A percentile compares a stretch with the other conserved stretches of the same genome.
phyloP scores from a whole-genome alignment of 2,329 filamentous ascomycete species.

The Arthrinium phaeospermum region DNA sequence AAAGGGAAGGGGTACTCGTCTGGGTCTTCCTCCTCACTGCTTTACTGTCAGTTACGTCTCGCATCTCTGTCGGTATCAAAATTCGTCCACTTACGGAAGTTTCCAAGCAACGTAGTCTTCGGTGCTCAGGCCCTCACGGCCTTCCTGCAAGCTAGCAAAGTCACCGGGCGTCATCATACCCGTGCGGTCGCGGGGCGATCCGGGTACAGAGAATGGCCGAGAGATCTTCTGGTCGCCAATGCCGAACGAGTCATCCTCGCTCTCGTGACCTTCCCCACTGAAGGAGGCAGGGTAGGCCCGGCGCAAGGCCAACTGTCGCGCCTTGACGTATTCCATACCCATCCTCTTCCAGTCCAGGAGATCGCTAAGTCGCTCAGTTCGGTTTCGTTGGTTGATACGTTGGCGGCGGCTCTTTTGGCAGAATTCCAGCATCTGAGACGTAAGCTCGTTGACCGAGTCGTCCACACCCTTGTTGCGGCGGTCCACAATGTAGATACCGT shows the following conservation, averaged over 20 bases:
- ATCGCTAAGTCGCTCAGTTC: slow-evolving; percentile 93
- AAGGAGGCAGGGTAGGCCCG: slow-evolving; percentile 92
- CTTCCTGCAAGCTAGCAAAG: slow-evolving; percentile 95
- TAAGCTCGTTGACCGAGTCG: slow-evolving; percentile 94
- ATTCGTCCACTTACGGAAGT: slow-evolving; percentile 76
- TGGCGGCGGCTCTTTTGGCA: slow-evolving; percentile 91
- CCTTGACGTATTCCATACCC: slow-evolving; percentile 99
- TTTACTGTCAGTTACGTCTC: slow-evolving; percentile 36
- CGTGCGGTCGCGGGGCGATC: slow-evolving; percentile 85
- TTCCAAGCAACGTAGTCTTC: slow-evolving; percentile 99
- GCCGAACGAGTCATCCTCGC: slow-evolving; percentile 89
- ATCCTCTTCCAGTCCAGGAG: slow-evolving; percentile 98
- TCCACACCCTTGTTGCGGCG: slow-evolving; percentile 94
- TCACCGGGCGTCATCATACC: slow-evolving; percentile 99
- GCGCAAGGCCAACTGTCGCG: slow-evolving; percentile 86
- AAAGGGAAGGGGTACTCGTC: slow-evolving; percentile 70
- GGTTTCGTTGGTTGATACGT: slow-evolving; percentile 97
- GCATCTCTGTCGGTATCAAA: neutral
- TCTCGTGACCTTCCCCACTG: slow-evolving; percentile 60
- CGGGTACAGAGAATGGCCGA: slow-evolving; percentile 89
- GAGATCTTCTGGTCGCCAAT: slow-evolving; percentile 95
- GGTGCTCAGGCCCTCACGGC: slow-evolving; percentile 87
- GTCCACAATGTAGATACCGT: slow-evolving; percentile 99
- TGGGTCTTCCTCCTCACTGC: slow-evolving; percentile 89
- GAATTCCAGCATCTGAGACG: slow-evolving; percentile 93